These are phyloP conservation scores for Ganoderma lingzhi DNA, from an alignment of 1,284 basidiomycete species.

Conservation along the genomic window DNA sequence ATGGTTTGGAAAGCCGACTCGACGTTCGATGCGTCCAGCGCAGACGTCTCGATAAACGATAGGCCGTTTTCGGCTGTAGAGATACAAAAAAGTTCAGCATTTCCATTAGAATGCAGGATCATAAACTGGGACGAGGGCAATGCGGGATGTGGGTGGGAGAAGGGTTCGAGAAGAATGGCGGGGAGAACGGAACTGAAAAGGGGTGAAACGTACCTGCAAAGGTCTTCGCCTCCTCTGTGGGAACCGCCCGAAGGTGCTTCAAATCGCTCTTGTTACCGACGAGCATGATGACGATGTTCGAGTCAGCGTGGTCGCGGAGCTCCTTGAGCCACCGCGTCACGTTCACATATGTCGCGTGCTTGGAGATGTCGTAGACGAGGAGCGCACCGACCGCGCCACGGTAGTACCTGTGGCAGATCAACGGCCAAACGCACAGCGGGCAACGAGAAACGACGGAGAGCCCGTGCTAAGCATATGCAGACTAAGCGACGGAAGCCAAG, in stretches of 20 bases:
- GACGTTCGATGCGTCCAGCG: constrained; percentile 98
- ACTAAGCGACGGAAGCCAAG: constrained; percentile 4
- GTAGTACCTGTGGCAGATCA: constrained; percentile 79
- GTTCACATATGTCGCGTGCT: constrained; percentile 96
- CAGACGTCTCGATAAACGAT: constrained; percentile 98
- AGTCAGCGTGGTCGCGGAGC: constrained; percentile 92
- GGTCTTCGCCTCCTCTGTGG: constrained; percentile 92
- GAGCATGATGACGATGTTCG: constrained; percentile 95
- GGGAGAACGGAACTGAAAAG: background rate
- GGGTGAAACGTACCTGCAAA: constrained; percentile 73
- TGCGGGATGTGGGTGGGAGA: background rate
- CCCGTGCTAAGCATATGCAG: background rate
- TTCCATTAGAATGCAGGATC: constrained; percentile 6
- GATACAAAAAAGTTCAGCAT: background rate
- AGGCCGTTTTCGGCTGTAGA: constrained; percentile 79
- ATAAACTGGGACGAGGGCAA: background rate
- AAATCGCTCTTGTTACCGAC: constrained; percentile 98
- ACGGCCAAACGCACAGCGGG: background rate
- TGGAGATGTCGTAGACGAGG: constrained; percentile 93
- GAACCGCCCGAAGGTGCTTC: constrained; percentile 95
- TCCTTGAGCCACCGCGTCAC: constrained; percentile 99
- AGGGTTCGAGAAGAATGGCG: background rate
- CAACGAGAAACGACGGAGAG: background rate
- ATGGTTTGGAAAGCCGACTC: constrained; percentile 98
- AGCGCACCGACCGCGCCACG: constrained; percentile 96